Evolutionary conservation across 106 monocot genomes (phyloP), one percentile per base, ranked within the genome.

Genomic region (Apostasia shenzhenica): DNA sequence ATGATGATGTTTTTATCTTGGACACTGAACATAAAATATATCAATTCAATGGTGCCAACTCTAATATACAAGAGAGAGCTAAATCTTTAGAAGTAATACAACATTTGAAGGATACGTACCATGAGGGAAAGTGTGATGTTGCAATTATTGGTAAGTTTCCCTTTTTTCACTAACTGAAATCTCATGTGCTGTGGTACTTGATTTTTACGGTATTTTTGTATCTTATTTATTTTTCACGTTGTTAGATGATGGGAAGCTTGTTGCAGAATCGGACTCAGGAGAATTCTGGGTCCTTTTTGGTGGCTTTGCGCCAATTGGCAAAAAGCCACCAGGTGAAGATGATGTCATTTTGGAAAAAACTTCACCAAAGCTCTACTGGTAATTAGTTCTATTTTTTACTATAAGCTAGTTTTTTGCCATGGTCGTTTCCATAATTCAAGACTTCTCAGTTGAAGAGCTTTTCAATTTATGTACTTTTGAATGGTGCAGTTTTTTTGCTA

Each of bases 201-300:
- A 6, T 47, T 8, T 39, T 41, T 10, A 4, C 13, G 14, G 49
- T 43, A 49, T 26, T 60, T 14, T 5, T 8, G 12, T 45, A 8
- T 68, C 49, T 54, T 64, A 41, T 54, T 42, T 48, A 39, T 48
- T 74, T 39, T 13, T 47, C n/a, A 51, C 47, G 8, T 44, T 58
- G 2, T 39, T 62, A 81, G 81, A 81, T 67, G 81, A 81, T 81
- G 81, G 81, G 54, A 81, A 76, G 71, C 81, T 81, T 10, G 75
- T 60, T 12, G 61, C 81, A 51, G 81, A 81, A 61, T 81, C 81
- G 8, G 81, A 76, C 37, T 81, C 81, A 45, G 75, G 75, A 38
- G 75, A 76, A 69, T 76, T 76, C 62, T 76, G 75, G 75, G 75
- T 76, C 54, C 68, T 76, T 40, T 69, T 76, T 68, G 75, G 75